These are phyloP conservation scores for Phytophthora meadii DNA, from an alignment of 352 stramenopile genomes.

Conservation along the genomic window DNA sequence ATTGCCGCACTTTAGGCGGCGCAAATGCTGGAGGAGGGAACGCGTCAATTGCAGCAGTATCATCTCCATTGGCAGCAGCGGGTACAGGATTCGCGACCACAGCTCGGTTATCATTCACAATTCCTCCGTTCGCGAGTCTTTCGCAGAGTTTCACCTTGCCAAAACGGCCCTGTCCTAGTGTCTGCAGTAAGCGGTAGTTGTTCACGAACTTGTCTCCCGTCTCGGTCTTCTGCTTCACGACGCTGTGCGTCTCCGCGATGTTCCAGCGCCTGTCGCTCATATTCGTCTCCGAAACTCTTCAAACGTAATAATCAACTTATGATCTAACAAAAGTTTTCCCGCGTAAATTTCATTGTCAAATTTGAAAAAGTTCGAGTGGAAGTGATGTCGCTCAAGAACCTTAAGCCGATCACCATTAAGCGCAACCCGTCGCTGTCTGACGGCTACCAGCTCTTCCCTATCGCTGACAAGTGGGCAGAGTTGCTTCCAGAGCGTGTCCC, in stretches of 20 bases:
- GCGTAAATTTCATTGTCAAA: conserved; percentile 2
- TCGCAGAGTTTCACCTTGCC: conserved; percentile 89
- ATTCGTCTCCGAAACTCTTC: neutral
- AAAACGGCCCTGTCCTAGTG: conserved; percentile 79
- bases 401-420: conserved; percentile 70
- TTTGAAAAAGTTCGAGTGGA: conserved; percentile 10
- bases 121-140: conserved; percentile 38
- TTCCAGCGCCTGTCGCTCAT: conserved; percentile 56
- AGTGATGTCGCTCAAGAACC: conserved; percentile 67
- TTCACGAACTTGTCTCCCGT: conserved; percentile 74
- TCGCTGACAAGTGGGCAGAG: conserved; percentile 81
- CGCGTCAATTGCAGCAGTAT: conserved; percentile 2
- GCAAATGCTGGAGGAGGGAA: conserved; percentile 26
- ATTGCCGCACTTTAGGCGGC: conserved; percentile 45
- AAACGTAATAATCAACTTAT: neutral
- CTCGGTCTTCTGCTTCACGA: conserved; percentile 56
- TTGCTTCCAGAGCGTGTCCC: conserved; percentile 66
- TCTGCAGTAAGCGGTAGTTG: conserved; percentile 80
- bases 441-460: conserved; percentile 68
- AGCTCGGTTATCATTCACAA: neutral
- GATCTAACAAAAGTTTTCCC: neutral
- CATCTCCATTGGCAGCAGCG: conserved; percentile 1
- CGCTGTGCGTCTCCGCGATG: conserved; percentile 69
- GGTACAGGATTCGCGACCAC: neutral
- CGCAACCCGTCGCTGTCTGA: conserved; percentile 49